A percentile compares a stretch with the other conserved stretches of the same genome.
phyloP scores from a whole-genome alignment of 2,329 filamentous ascomycete genomes.

The Dothistroma septosporum region DNA sequence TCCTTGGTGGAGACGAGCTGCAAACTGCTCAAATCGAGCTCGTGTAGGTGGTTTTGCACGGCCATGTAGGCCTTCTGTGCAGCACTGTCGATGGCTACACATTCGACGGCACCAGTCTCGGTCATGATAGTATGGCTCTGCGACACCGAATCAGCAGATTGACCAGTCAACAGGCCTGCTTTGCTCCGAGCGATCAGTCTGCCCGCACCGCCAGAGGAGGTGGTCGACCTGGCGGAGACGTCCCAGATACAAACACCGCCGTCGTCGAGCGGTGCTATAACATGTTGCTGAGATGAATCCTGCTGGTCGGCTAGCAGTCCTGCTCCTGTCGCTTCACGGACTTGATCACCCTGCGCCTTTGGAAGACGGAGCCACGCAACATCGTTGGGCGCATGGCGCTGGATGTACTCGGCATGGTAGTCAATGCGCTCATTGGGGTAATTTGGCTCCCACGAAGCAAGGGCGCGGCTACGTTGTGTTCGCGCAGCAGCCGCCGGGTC shows the following conservation, averaged over 20 bases:
- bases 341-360: constrained; percentile 38
- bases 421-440: constrained; percentile 67
- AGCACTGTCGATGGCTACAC: constrained; percentile 71
- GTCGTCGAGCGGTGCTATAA: constrained; percentile 77
- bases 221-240: constrained; percentile 24
- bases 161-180: constrained; percentile 63
- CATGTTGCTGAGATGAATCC: constrained; percentile 53
- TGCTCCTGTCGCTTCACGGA: constrained; percentile 67
- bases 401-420: constrained; percentile 88
- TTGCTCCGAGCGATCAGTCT: constrained; percentile 62
- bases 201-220: constrained; percentile 39
- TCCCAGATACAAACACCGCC: constrained; percentile 89
- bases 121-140: constrained; percentile 57
- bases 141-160: constrained; percentile 44
- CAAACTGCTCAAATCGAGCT: constrained; percentile 74
- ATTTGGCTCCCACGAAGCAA: constrained; percentile 79
- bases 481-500: constrained; percentile 20
- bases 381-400: constrained; percentile 68
- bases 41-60: constrained; percentile 69
- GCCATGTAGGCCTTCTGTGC: constrained; percentile 72
- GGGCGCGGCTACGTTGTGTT: constrained; percentile 47
- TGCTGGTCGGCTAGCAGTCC: constrained; percentile 58
- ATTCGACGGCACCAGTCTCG: constrained; percentile 71
- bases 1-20: constrained; percentile 63
- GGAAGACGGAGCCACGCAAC: constrained; percentile 74